Percentiles rank a stretch among this genome's conserved stretches.
Conservation (phyloP, 352 stramenopile genomes). For the Pythium brachiatum region DNA sequence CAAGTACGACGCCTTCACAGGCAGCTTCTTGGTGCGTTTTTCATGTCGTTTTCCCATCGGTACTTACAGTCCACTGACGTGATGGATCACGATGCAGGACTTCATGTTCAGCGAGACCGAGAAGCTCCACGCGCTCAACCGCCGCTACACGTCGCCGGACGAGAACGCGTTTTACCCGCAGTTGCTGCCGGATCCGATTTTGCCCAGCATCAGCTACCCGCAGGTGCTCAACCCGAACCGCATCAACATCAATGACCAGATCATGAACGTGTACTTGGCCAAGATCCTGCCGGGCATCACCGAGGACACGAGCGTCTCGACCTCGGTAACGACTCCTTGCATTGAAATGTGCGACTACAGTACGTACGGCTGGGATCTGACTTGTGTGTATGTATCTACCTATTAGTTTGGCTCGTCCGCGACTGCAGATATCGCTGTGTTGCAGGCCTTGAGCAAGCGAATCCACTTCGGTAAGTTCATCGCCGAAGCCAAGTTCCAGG, state of each 20-base stretch:
- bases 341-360: neutral
- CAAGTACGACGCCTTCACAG: conserved; percentile 84
- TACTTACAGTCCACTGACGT: neutral
- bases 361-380: neutral
- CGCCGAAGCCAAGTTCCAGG: conserved; percentile 96
- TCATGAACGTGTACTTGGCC: conserved; percentile 96
- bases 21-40: conserved; percentile 57
- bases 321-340: conserved; percentile 32
- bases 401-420: conserved; percentile 75
- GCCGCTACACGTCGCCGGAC: conserved; percentile 98
- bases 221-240: conserved; percentile 91
- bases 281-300: conserved; percentile 94
- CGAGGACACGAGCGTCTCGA: conserved; percentile 85
- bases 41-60: conserved; percentile 5
- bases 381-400: neutral
- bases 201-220: conserved; percentile 92
- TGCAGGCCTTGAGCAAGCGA: conserved; percentile 95
- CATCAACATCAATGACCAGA: conserved; percentile 98
- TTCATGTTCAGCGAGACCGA: conserved; percentile 98
- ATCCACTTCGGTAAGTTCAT: conserved; percentile 99
- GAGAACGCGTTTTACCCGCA: conserved; percentile 98
- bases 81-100: conserved; percentile 62
- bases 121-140: conserved; percentile 91
- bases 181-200: conserved; percentile 87
- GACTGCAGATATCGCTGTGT: conserved; percentile 88